phyloP scores from a whole-genome alignment of 2,329 filamentous ascomycete species.

The Curvularia lunata region DNA sequence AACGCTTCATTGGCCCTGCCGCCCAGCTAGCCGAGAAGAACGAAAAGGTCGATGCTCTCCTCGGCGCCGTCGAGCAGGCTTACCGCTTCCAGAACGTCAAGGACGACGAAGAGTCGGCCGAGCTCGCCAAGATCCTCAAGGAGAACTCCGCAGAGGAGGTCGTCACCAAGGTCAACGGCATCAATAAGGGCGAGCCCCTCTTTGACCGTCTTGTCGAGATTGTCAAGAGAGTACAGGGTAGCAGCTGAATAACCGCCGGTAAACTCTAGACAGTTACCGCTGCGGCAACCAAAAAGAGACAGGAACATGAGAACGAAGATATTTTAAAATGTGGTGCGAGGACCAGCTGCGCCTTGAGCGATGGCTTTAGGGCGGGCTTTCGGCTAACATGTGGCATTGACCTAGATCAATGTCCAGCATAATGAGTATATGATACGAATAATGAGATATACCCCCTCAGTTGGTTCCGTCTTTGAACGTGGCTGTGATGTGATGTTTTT shows the following conservation, averaged over 20 bases:
- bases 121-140: slow-evolving; percentile 86
- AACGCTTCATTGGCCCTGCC: slow-evolving; percentile 93
- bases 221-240: slow-evolving; percentile 78
- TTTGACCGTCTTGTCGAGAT: slow-evolving; percentile 76
- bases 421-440: slow-evolving; percentile 28
- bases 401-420: slow-evolving; percentile 15
- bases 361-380: slow-evolving; percentile 10
- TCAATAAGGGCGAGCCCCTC: slow-evolving; percentile 77
- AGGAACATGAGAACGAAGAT: slow-evolving; percentile 9
- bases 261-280: slow-evolving; percentile 20
- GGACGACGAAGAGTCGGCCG: slow-evolving; percentile 85
- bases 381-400: slow-evolving; percentile 14
- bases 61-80: slow-evolving; percentile 87
- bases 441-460: slow-evolving; percentile 22
- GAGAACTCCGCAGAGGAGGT: slow-evolving; percentile 74
- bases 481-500: not conserved
- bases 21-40: slow-evolving; percentile 84
- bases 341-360: slow-evolving; percentile 17
- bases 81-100: slow-evolving; percentile 95
- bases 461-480: not conserved
- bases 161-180: slow-evolving; percentile 79
- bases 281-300: slow-evolving; percentile 1
- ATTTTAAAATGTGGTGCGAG: slow-evolving; percentile 7
- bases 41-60: slow-evolving; percentile 72
- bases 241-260: slow-evolving; percentile 26